Conservation (phyloP, 257 asterid genomes). For the Lycium ferocissimum region DNA sequence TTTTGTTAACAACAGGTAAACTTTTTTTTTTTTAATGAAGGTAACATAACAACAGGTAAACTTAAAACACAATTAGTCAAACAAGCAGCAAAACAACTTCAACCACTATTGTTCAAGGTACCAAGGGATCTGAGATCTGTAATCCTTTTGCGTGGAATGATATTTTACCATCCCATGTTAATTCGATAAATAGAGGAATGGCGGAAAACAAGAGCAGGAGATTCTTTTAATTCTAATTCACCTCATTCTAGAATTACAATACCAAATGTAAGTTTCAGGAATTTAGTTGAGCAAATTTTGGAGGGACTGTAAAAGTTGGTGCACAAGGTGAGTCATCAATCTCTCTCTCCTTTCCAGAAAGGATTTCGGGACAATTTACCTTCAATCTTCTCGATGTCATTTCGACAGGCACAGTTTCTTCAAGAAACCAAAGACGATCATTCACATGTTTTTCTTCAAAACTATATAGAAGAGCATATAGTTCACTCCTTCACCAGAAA, state of each 20-base stretch:
- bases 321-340: neutral
- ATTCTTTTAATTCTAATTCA: neutral
- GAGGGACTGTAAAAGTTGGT: conserved; percentile 12
- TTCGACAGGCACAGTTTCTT: neutral
- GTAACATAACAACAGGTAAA: neutral
- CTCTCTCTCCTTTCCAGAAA: neutral
- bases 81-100: neutral
- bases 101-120: neutral
- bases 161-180: neutral
- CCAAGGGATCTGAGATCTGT: neutral
- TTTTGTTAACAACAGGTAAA: neutral
- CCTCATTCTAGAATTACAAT: conserved; percentile 6
- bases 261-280: conserved; percentile 1
- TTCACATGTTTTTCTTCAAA: neutral
- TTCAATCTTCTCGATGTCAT: conserved; percentile 4
- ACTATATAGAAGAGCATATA: neutral
- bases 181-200: neutral
- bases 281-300: conserved; percentile 10
- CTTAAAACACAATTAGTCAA: conserved; percentile 15
- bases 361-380: neutral
- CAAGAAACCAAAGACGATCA: neutral
- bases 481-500: conserved; percentile 14
- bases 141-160: neutral
- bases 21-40: too few species aligned
- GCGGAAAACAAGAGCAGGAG: neutral